Percentiles rank a stretch among this genome's conserved stretches.
phyloP scores from a whole-genome alignment of 2,329 filamentous ascomycete genomes.

The Colletotrichum endophyticum region DNA sequence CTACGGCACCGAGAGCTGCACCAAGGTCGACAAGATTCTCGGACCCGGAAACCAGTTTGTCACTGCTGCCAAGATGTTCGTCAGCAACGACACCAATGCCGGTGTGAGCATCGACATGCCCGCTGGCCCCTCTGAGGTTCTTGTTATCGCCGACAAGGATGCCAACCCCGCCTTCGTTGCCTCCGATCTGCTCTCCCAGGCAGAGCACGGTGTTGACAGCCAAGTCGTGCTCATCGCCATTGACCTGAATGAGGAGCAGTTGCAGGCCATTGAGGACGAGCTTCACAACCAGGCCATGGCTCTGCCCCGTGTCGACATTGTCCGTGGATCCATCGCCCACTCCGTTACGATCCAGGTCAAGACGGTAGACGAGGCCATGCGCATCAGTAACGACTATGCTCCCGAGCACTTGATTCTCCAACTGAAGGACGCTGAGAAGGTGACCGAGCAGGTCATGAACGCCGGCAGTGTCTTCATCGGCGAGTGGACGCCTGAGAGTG shows the following conservation, averaged over 20 bases:
- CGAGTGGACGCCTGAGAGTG: conserved; percentile 95
- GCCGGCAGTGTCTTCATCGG: conserved; percentile 97
- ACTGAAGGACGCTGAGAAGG: conserved; percentile 74
- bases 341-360: conserved; percentile 84
- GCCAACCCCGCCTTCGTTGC: conserved; percentile 95
- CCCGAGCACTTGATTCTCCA: conserved; percentile 97
- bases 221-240: conserved; percentile 93
- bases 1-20: conserved; percentile 92
- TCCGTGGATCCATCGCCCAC: conserved; percentile 87
- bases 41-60: conserved; percentile 98
- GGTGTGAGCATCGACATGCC: conserved; percentile 98
- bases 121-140: conserved; percentile 91
- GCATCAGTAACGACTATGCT: conserved; percentile 90
- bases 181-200: conserved; percentile 91
- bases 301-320: conserved; percentile 90
- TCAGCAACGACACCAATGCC: conserved; percentile 95
- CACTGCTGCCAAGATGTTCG: conserved; percentile 97
- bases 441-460: conserved; percentile 84
- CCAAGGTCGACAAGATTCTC: conserved; percentile 98
- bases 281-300: conserved; percentile 86
- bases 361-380: conserved; percentile 75
- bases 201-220: conserved; percentile 94
- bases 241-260: conserved; percentile 73
- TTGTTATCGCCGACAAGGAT: conserved; percentile 90
- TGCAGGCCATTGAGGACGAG: conserved; percentile 88